A percentile compares a stretch with the other conserved stretches of the same genome.
Conservation (phyloP, 306 rosid species). For the Medicago ruthenica region DNA sequence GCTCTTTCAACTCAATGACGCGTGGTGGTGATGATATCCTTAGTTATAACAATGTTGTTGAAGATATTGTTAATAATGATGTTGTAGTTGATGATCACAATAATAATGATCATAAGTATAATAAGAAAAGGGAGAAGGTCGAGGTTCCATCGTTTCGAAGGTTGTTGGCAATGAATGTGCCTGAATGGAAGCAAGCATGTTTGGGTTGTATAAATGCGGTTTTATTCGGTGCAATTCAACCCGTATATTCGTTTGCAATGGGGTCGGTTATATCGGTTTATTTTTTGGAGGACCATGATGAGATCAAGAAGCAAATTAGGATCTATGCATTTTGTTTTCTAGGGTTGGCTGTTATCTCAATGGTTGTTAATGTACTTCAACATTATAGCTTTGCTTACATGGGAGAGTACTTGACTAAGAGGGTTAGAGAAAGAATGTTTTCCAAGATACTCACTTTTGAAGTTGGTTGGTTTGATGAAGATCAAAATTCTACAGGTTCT, state of each 20-base stretch:
- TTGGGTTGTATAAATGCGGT: conserved; percentile 70
- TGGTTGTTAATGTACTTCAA: conserved; percentile 61
- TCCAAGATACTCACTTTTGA: conserved; percentile 86
- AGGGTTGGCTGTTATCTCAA: conserved; percentile 63
- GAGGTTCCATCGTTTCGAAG: conserved; percentile 74
- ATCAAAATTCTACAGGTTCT: conserved; percentile 79
- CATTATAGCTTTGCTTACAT: conserved; percentile 88
- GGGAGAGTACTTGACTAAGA: conserved; percentile 88
- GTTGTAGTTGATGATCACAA: background rate
- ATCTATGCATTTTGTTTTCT: conserved; percentile 60
- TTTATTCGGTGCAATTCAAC: conserved; percentile 82
- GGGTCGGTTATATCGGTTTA: conserved; percentile 78
- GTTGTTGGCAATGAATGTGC: conserved; percentile 67
- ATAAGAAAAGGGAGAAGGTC: background rate
- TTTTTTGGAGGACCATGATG: conserved; percentile 68
- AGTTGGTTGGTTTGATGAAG: conserved; percentile 92
- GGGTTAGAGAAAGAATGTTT: conserved; percentile 79
- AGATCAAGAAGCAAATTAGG: conserved; percentile 67
- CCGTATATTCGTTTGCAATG: conserved; percentile 64
- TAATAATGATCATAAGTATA: background rate
- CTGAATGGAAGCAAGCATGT: conserved; percentile 83
- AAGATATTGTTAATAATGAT: background rate
- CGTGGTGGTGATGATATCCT: conserved; percentile 15
- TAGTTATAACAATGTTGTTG: conserved; percentile 2
- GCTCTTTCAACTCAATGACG: conserved; percentile 53